These are phyloP conservation scores for Penicillium herquei DNA, from an alignment of 495 filamentous ascomycete genomes.

Conservation along the genomic window DNA sequence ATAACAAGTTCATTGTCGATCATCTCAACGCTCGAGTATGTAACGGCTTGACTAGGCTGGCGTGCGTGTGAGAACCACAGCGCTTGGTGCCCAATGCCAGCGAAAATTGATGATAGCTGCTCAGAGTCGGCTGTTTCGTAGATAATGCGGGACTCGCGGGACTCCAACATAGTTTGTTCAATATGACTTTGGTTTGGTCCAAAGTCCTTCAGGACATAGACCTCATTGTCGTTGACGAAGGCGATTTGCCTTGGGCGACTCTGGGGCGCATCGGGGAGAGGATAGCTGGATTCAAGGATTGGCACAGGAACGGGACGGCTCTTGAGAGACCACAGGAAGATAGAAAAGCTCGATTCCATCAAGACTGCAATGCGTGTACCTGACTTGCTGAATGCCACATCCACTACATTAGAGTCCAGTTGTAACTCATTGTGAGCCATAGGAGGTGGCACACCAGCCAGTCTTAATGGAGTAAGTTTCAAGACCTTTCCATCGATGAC, in stretches of 20 bases:
- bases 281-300: slow-evolving; percentile 45
- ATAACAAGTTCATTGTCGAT: slow-evolving; percentile 17
- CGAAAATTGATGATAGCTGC: slow-evolving; percentile 41
- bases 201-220: slow-evolving; percentile 38
- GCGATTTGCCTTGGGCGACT: slow-evolving; percentile 43
- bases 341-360: slow-evolving; percentile 57
- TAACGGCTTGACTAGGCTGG: slow-evolving; percentile 23
- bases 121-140: slow-evolving; percentile 35
- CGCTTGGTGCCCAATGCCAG: slow-evolving; percentile 33
- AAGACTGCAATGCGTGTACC: slow-evolving; percentile 71
- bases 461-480: slow-evolving; percentile 80
- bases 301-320: slow-evolving; percentile 44
- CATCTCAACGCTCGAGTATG: slow-evolving; percentile 31
- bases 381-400: slow-evolving; percentile 69
- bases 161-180: slow-evolving; percentile 40
- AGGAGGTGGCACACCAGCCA: slow-evolving; percentile 85
- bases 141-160: slow-evolving; percentile 28
- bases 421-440: slow-evolving; percentile 80
- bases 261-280: slow-evolving; percentile 34
- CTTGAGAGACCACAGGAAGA: slow-evolving; percentile 64
- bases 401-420: slow-evolving; percentile 61
- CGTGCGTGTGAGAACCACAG: slow-evolving; percentile 43
- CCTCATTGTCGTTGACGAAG: slow-evolving; percentile 45
- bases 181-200: slow-evolving; percentile 34
- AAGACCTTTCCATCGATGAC: slow-evolving; percentile 82